These are phyloP conservation scores for Leishmania martiniquensis DNA, from an alignment of 208 protist genomes.

Conservation along the genomic window DNA sequence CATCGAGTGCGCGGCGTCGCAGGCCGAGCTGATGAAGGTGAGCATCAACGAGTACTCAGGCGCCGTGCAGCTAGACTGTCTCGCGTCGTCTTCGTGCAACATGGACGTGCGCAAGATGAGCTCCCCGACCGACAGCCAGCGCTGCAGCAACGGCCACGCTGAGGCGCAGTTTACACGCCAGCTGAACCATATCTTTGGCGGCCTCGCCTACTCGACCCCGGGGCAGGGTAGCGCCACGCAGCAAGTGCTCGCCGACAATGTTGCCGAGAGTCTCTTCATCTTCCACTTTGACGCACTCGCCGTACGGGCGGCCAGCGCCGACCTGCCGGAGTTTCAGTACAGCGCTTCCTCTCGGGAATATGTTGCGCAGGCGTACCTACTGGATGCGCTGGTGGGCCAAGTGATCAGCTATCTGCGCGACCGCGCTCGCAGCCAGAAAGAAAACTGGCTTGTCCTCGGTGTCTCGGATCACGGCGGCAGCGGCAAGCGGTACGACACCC, in stretches of 20 bases:
- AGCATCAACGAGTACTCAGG: slow-evolving; percentile 26
- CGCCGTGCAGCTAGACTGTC: slow-evolving; percentile 50
- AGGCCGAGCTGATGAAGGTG: slow-evolving; percentile 18
- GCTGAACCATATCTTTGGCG: slow-evolving; percentile 53
- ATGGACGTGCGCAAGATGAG: slow-evolving; percentile 36
- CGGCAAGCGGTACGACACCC: slow-evolving; percentile 44
- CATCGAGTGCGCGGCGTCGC: slow-evolving; percentile 57
- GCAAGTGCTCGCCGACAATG: slow-evolving; percentile 41
- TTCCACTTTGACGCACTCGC: slow-evolving; percentile 77
- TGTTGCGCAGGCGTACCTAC: slow-evolving; percentile 66
- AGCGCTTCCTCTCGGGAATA: slow-evolving; percentile 47
- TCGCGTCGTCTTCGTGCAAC: slow-evolving; percentile 63
- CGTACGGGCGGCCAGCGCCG: slow-evolving; percentile 44
- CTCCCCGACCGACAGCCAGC: slow-evolving; percentile 28
- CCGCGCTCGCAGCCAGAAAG: slow-evolving; percentile 53
- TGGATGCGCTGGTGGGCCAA: slow-evolving; percentile 75
- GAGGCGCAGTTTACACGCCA: slow-evolving; percentile 50
- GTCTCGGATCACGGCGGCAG: slow-evolving; percentile 63
- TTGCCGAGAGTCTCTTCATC: slow-evolving; percentile 59
- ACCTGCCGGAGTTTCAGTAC: slow-evolving; percentile 62
- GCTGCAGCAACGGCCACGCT: slow-evolving; percentile 41
- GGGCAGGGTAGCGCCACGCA: slow-evolving; percentile 36
- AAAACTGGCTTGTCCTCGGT: slow-evolving; percentile 86
- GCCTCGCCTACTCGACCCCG: slow-evolving; percentile 33
- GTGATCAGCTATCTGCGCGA: slow-evolving; percentile 61